These are phyloP conservation scores for Hysterium pulicare DNA, from an alignment of 2,329 filamentous ascomycete species.

Conservation along the genomic window DNA sequence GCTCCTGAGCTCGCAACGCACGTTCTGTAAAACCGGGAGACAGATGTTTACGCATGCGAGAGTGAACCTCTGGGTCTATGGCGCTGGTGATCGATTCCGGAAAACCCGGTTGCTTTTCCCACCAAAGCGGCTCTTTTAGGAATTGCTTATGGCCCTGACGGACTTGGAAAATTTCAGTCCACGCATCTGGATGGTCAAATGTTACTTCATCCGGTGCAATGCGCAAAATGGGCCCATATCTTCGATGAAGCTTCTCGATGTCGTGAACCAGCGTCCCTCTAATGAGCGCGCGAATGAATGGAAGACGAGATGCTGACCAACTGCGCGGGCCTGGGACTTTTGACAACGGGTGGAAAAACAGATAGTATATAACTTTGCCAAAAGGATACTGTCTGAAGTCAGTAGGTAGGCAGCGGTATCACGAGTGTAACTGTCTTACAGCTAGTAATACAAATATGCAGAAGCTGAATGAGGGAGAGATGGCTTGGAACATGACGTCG, in stretches of 20 bases:
- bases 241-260: conserved; percentile 3
- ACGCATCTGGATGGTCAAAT: not conserved
- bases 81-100: not conserved
- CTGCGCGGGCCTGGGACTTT: conserved; percentile 7
- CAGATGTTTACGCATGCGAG: not conserved
- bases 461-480: too few relatives aligned
- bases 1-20: conserved; percentile 28
- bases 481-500: too few relatives aligned
- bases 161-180: not conserved
- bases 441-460: too few relatives aligned
- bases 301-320: conserved; percentile 7
- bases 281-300: conserved; percentile 5
- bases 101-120: too few relatives aligned
- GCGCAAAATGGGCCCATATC: not conserved
- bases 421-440: too few relatives aligned
- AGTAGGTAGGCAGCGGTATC: too few relatives aligned
- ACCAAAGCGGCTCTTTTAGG: not conserved
- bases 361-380: too few relatives aligned
- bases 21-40: not conserved
- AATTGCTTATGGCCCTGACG: not conserved
- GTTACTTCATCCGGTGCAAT: not conserved
- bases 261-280: conserved; percentile 2
- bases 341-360: conserved; percentile 10
- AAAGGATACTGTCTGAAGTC: too few relatives aligned
- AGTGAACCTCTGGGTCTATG: not conserved